A percentile compares a stretch with the other conserved stretches of the same genome.
phyloP scores from a whole-genome alignment of 176 grass and related monocot genomes.

The Ensete glaucum region DNA sequence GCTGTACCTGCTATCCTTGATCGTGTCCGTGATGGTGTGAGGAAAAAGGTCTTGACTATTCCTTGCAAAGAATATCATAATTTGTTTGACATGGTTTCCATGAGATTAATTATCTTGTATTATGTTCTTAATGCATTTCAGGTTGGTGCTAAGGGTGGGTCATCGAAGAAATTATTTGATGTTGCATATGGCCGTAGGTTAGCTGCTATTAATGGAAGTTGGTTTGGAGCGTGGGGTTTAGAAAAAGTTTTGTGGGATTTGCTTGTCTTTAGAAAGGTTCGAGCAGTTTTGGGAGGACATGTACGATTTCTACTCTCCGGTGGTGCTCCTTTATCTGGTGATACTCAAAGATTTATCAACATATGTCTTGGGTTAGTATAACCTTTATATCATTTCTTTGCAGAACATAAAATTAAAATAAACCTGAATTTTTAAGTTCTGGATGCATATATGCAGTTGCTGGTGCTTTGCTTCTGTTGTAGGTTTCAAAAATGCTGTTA shows the following conservation, averaged over 20 bases:
- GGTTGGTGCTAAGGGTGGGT: conserved; percentile 69
- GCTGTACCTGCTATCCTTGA: conserved; percentile 86
- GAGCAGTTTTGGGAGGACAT: conserved; percentile 58
- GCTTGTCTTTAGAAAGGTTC: conserved; percentile 54
- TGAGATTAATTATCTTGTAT: not conserved
- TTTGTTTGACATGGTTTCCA: not conserved
- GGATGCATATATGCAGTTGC: not conserved
- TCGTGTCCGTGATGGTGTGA: conserved; percentile 67
- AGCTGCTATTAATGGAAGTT: conserved; percentile 54
- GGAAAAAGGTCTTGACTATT: conserved; percentile 50
- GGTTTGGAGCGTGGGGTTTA: conserved; percentile 55
- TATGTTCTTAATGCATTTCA: conserved; percentile 22
- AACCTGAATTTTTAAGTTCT: not conserved
- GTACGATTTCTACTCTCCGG: conserved; percentile 80
- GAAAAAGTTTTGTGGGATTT: conserved; percentile 72
- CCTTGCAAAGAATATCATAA: not conserved
- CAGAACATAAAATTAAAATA: not conserved
- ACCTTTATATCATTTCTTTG: not conserved
- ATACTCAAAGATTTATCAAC: conserved; percentile 91
- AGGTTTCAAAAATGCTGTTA: not conserved
- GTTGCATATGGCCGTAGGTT: conserved; percentile 58
- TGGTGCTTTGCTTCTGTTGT: not conserved
- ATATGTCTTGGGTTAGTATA: conserved; percentile 17
- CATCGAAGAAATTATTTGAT: conserved; percentile 64
- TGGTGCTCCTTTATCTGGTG: conserved; percentile 64